Conservation (phyloP, 805 yeast species). For the Cyberlindnera japonica region DNA sequence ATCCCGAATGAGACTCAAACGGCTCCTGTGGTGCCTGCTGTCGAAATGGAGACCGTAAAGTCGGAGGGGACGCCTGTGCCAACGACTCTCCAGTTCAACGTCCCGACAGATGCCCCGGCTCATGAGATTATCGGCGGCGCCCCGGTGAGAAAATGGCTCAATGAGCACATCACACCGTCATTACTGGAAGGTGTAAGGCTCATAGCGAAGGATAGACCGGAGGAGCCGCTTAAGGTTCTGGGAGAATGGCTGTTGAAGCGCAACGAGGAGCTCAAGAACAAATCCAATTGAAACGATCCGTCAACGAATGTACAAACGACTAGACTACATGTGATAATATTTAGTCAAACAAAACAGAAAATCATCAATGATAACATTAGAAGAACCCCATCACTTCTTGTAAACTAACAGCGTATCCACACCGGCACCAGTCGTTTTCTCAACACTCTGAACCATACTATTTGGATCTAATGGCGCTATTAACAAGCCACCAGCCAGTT, state of each 20-base stretch:
- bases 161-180: slow-evolving; percentile 58
- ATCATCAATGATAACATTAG: not conserved
- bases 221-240: slow-evolving; percentile 48
- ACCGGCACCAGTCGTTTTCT: slow-evolving; percentile 2
- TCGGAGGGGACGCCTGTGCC: slow-evolving; percentile 12
- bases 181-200: slow-evolving; percentile 49
- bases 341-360: not conserved
- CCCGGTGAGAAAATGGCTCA: slow-evolving; percentile 64
- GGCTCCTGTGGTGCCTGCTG: too few species aligned
- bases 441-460: slow-evolving; percentile 2
- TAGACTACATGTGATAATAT: not conserved
- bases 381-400: not conserved
- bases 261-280: slow-evolving; percentile 15
- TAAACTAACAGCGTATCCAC: slow-evolving; percentile 11
- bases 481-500: slow-evolving; percentile 9
- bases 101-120: slow-evolving; percentile 25
- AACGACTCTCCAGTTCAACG: slow-evolving; percentile 12
- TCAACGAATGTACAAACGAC: too few species aligned
- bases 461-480: slow-evolving; percentile 11
- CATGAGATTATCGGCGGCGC: slow-evolving; percentile 67
- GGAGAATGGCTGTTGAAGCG: slow-evolving; percentile 51
- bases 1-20: too few species aligned
- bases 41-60: too few species aligned
- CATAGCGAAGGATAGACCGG: slow-evolving; percentile 35
- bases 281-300: too few species aligned